Evolutionary conservation across 306 rosid genomes (phyloP).

Genomic region (Gastrolobium bilobum): DNA sequence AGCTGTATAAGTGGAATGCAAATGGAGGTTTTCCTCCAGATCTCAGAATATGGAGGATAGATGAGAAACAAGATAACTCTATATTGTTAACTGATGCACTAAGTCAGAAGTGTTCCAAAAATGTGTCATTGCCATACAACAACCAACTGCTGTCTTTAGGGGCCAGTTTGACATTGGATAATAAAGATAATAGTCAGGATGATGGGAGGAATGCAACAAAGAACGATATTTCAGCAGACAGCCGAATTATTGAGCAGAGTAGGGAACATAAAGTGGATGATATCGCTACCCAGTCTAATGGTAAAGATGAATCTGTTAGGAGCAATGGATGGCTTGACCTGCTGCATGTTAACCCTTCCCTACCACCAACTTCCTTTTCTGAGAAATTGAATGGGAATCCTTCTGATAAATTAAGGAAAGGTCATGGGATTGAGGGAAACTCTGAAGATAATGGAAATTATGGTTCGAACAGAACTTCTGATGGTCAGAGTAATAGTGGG

Average conservation of each 20-base stretch:
- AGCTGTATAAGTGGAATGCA: conserved; percentile 75
- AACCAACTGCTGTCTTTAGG: conserved; percentile 59
- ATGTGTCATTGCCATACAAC: conserved; percentile 48
- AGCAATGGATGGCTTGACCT: conserved; percentile 61
- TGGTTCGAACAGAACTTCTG: conserved; percentile 56
- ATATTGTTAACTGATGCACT: conserved; percentile 71
- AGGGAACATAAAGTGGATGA: conserved; percentile 57
- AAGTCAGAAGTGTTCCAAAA: conserved; percentile 59
- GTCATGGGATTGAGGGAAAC: conserved; percentile 49
- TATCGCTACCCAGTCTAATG: conserved; percentile 52
- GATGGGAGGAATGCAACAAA: conserved; percentile 48
- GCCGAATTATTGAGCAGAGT: conserved; percentile 50
- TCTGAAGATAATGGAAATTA: conserved; percentile 58
- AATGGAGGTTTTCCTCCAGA: conserved; percentile 79
- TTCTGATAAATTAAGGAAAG: conserved; percentile 56
- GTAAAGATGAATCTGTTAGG: conserved; percentile 60
- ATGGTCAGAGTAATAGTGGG: conserved; percentile 60
- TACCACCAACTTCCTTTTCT: conserved; percentile 54
- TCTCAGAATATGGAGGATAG: conserved; percentile 80
- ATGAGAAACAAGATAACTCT: conserved; percentile 69
- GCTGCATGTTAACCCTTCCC: conserved; percentile 58
- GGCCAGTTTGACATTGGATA: conserved; percentile 49
- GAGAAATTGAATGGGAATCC: conserved; percentile 51
- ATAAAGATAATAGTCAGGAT: conserved; percentile 55
- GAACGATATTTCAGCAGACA: conserved; percentile 47